Percentiles rank a stretch among this genome's conserved stretches.
phyloP scores from a whole-genome alignment of 208 protist genomes.

The Trypanosoma boissoni region DNA sequence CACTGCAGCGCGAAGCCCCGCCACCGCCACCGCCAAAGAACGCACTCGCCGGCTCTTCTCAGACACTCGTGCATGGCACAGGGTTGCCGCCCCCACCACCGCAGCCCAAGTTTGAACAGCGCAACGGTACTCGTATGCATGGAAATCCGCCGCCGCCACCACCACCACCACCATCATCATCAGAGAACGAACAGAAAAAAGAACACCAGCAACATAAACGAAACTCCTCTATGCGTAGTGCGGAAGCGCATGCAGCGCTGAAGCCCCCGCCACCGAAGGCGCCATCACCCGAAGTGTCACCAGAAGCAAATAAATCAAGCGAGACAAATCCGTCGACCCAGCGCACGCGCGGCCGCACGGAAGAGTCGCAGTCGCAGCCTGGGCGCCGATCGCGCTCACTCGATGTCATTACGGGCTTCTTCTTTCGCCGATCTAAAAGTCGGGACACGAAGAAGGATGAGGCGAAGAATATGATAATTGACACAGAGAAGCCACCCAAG shows the following conservation, averaged over 20 bases:
- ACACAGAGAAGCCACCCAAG: constrained; percentile 71
- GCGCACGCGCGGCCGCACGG: background rate
- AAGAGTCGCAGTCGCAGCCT: constrained; percentile 6
- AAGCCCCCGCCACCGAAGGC: background rate
- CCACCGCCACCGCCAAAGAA: no score
- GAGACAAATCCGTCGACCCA: background rate
- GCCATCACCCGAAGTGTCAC: background rate
- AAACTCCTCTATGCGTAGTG: background rate
- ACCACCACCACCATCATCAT: constrained; percentile 2
- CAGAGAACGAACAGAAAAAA: no score
- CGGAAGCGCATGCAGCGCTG: background rate
- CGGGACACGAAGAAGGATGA: constrained; percentile 46
- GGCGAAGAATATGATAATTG: constrained; percentile 84
- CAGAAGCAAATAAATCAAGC: background rate
- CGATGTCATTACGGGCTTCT: constrained; percentile 46
- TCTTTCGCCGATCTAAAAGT: constrained; percentile 45
- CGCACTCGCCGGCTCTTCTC: no score
- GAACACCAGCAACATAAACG: background rate
- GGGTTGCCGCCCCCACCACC: no score
- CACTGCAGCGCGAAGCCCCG: no score
- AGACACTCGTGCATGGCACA: no score
- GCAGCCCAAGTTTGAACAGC: no score
- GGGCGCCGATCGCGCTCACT: constrained; percentile 53
- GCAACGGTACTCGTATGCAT: no score
- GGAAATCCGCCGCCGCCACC: background rate